phyloP scores from a whole-genome alignment of 805 yeast genomes.

The Cyberlindnera sargentensis region DNA sequence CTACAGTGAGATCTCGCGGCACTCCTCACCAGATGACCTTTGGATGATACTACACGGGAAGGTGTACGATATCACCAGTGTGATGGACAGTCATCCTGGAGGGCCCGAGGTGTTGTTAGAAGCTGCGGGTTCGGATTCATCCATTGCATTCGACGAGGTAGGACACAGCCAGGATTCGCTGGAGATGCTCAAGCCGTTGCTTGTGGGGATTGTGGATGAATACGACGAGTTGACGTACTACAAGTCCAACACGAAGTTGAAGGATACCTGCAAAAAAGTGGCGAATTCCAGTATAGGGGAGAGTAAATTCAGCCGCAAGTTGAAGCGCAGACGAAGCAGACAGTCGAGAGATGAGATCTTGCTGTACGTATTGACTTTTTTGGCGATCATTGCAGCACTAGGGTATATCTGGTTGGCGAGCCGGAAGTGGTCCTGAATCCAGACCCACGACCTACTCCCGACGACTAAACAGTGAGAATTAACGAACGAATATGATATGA shows the following conservation, averaged over 20 bases:
- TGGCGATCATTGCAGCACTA: constrained; percentile 16
- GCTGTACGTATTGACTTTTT: constrained; percentile 2
- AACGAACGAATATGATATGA: neutral
- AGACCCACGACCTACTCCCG: neutral
- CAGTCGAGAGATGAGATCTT: constrained; percentile 8
- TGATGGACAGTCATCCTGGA: constrained; percentile 69
- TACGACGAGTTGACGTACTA: constrained; percentile 3
- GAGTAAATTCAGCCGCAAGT: constrained; percentile 13
- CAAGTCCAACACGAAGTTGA: neutral
- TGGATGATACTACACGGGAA: constrained; percentile 83
- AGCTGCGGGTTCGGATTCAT: constrained; percentile 73
- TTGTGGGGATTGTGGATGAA: constrained; percentile 67
- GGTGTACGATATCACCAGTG: constrained; percentile 67
- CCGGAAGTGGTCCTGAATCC: constrained; percentile 10
- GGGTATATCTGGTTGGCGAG: constrained; percentile 12
- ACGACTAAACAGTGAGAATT: neutral
- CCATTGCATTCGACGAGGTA: constrained; percentile 82
- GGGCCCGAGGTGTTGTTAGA: constrained; percentile 64
- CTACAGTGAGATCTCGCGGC: constrained; percentile 14
- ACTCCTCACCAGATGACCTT: constrained; percentile 34
- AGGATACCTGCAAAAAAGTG: constrained; percentile 2
- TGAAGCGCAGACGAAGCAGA: constrained; percentile 4
- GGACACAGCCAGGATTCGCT: constrained; percentile 97
- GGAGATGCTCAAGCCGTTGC: constrained; percentile 58
- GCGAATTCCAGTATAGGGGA: constrained; percentile 22